Evolutionary conservation across 2,329 filamentous ascomycete genomes (phyloP), one percentile per base, ranked within the genome.

Genomic region (Calonectria henricotiae): DNA sequence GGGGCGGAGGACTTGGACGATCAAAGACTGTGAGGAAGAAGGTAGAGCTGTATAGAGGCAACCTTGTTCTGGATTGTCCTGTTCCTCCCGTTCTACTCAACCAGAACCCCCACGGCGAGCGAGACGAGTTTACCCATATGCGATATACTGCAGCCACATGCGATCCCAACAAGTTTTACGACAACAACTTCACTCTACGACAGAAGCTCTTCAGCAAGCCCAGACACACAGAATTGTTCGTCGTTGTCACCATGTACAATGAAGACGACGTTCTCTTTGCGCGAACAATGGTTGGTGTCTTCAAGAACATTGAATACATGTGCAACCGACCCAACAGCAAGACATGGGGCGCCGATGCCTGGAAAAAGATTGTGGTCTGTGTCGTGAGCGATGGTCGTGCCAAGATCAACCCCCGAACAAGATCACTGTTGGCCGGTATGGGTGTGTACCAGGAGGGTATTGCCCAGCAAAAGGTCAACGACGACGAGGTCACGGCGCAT

Each of bases 361-460:
- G 96, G 96, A 98, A 99, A 86, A 99, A 99, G 87, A 98, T 99
- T 77, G 96, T 99, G 11, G 96, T 99, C 12, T 98, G 96, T 82
- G 91, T 99, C 51, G 96, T 99, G 74, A 98, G 95, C 77, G 96
- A 99, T 79, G 96, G 96, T 70, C 95, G 96, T 89, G 93, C 92
- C 71, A 98, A 98, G 86, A 99, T 99, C 86, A 98, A 98, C 82
- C 90, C 94, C 2, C 88, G 96, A 73, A 99, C 96, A 3, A 91
- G 93, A 79, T 95, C 96, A 39, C 90, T 98, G 20, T 85, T 99
- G 62, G 95, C 96, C 23, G 96, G 92, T 83, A 91, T 99, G 88
- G 96, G 96, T 79, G 94, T 98, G 61, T 99, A 98, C 80, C 96
- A 99, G 82, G 96, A 99, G 79, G 96, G 96, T 74, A 98, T 99